Conservation (phyloP, 305 asterid genomes). For the Fraxinus latifolia region DNA sequence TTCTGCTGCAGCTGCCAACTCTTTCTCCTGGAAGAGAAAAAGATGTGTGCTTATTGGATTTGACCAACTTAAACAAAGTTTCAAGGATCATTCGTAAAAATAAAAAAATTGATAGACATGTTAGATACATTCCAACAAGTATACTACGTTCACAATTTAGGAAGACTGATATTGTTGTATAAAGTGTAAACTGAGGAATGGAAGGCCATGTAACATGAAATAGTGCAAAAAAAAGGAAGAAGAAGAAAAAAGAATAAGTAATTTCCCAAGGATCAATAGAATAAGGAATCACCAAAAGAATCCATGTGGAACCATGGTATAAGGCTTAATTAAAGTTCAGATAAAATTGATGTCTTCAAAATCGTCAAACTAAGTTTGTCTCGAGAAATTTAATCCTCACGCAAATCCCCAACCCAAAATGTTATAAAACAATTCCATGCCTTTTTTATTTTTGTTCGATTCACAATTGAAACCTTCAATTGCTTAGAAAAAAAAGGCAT, state of each 20-base stretch:
- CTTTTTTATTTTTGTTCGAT: neutral
- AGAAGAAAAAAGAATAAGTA: neutral
- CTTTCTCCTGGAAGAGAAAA: slow-evolving; percentile 59
- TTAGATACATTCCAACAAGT: neutral
- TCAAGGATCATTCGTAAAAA: neutral
- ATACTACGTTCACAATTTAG: neutral
- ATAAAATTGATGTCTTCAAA: neutral
- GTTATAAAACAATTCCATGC: neutral
- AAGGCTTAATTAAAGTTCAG: neutral
- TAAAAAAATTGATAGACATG: neutral
- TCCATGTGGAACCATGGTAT: neutral
- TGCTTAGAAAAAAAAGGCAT: neutral
- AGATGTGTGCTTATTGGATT: neutral
- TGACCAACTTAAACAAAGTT: neutral
- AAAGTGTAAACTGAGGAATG: neutral
- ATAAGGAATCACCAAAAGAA: neutral
- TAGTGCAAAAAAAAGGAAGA: neutral
- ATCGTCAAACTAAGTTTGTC: neutral
- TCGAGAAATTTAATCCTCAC: neutral
- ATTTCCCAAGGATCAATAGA: neutral
- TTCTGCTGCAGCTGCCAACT: slow-evolving; percentile 78
- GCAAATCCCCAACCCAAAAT: neutral
- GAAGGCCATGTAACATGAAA: neutral
- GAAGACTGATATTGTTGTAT: neutral
- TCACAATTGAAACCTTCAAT: neutral